Base-by-base conservation (phyloP, 176 grass and related monocot species). In the Themeda triandra region DNA sequence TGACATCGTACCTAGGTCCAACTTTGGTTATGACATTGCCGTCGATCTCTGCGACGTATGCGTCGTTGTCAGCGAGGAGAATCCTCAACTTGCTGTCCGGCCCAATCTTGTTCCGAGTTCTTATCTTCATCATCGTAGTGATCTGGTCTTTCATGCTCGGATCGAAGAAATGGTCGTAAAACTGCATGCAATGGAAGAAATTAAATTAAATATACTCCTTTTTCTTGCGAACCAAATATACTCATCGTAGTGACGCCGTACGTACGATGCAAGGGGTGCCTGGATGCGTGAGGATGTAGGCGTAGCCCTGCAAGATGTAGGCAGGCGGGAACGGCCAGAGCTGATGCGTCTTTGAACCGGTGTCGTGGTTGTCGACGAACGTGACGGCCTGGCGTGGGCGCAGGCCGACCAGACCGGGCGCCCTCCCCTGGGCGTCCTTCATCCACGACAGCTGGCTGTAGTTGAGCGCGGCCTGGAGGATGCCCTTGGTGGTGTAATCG, bases 341-440 rank as follows among this genome's bases (percentile, higher is more conserved):
- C 13, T 30, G 81, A 77, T 88, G 91, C 25, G 88, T 58, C 49
- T 71, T 89, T 3, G 88, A 93, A 5, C 87, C 88, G 7, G 91
- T 93, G 76, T 93, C 91, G 69, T 93, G 88, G 66, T 90, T 93
- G 31, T 93, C 88, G 24, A 93, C 45, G 86, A 93, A 93, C 2
- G 91, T 90, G 56, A 93, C 91, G 2, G 85, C 81, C 40, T 90
- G 87, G 14, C 54, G 85, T 1, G 91, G 91, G 78, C 71, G 82
- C 81, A 59, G 85, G 25, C 91, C 88, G 3, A 93, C 33, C 91
- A 93, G 84, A 19, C 91, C 91, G 1, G 91, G 56, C 40, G 91
- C 77, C 85, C 87, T 86, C 3, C 88, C 85, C 39, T 79, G 66
- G 36, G 25, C 23, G 21, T 90, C 91, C 4, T 31, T 58, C 85